A percentile compares a stretch with the other conserved stretches of the same genome.
Evolutionary conservation across 2,329 filamentous ascomycete genomes (phyloP).

Genomic region (Thermomyces lanuginosus): DNA sequence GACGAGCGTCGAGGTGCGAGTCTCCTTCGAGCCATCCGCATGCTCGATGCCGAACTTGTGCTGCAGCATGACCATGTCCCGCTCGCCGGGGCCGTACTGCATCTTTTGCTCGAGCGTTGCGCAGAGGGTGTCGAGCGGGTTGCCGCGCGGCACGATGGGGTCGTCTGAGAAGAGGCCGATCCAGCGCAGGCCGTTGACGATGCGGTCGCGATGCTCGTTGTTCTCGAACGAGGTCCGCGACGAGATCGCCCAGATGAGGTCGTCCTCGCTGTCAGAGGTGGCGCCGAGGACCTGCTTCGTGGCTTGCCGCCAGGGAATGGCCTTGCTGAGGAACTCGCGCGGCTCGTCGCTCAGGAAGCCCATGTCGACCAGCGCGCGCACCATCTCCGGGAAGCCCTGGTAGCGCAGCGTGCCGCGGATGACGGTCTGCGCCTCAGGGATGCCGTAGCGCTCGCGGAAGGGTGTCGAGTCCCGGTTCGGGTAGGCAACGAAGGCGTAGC

Average conservation of each 20-base stretch:
- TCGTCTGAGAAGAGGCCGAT: conserved; percentile 49
- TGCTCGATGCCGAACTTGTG: conserved; percentile 36
- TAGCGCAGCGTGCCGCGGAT: conserved; percentile 74
- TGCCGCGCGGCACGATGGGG: conserved; percentile 54
- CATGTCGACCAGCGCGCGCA: conserved; percentile 73
- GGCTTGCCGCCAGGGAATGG: conserved; percentile 69
- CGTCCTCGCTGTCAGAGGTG: conserved; percentile 46
- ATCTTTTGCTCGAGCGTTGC: conserved; percentile 82
- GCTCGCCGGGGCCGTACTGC: conserved; percentile 67
- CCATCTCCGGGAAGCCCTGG: conserved; percentile 77
- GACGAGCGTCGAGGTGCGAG: conserved; percentile 7
- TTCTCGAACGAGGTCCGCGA: conserved; percentile 58
- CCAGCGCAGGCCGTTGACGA: conserved; percentile 60
- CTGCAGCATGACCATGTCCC: conserved; percentile 57
- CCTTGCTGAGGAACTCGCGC: conserved; percentile 47
- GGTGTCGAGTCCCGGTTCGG: conserved; percentile 79
- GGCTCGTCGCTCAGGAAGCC: conserved; percentile 68
- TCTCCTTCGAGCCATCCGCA: conserved; percentile 7
- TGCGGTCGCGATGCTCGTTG: conserved; percentile 51
- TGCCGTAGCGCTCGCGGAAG: conserved; percentile 78
- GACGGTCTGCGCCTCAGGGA: conserved; percentile 80
- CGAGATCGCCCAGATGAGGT: conserved; percentile 56
- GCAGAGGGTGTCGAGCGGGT: conserved; percentile 81
- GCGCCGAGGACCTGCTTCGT: conserved; percentile 62
- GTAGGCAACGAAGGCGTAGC: conserved; percentile 81